Evolutionary conservation across 441 rosid species (phyloP), one percentile per base, ranked within the genome.

Genomic region (Flueggea neowawraea): DNA sequence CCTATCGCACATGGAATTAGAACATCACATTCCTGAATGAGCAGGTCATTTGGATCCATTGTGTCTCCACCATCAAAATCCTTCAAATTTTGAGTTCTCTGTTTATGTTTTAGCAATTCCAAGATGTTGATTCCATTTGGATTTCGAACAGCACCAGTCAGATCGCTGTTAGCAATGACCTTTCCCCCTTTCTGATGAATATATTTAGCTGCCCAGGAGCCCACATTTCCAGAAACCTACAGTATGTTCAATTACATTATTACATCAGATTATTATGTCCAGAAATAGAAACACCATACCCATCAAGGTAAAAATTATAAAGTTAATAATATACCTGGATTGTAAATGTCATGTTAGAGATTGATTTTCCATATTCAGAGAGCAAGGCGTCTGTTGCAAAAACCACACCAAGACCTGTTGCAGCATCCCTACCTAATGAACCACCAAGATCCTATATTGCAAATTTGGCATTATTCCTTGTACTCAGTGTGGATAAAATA

Each of bases 181-280:
- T 84, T 88, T 5, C 94, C 96, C 12, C 96, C 97, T 72, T 72
- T 82, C 73, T 88, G 90, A 44, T 92, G 89, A 57, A 92, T 81
- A 54, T 86, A 72, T 66, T 63, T 84, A 5, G 91, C 88, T 2
- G 89, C 96, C 96, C 92, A 90, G 36, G 97, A 81, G 10, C 96
- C 97, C 66, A 90, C 96, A 76, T 92, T 92, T 48, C 98, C 97
- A 52, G 90, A 90, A 57, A 96, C 98, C 94, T 92, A 51, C 28
- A 22, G 28, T 22, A 22, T 22, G 28, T 22, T 22, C 28, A 22
- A 22, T 22, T 22, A 22, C 28, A 22, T 22, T 22, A 22, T 22
- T 22, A 22, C 28, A 22, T 22, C 28, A 22, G 2, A 22, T 22
- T 2, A 22, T 22, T 22, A 22, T 22, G 28, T 22, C 28, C 28